Percentiles rank a stretch among this genome's conserved stretches.
phyloP scores from a whole-genome alignment of 73 alveolate genomes.

The Halteria grandinella region DNA sequence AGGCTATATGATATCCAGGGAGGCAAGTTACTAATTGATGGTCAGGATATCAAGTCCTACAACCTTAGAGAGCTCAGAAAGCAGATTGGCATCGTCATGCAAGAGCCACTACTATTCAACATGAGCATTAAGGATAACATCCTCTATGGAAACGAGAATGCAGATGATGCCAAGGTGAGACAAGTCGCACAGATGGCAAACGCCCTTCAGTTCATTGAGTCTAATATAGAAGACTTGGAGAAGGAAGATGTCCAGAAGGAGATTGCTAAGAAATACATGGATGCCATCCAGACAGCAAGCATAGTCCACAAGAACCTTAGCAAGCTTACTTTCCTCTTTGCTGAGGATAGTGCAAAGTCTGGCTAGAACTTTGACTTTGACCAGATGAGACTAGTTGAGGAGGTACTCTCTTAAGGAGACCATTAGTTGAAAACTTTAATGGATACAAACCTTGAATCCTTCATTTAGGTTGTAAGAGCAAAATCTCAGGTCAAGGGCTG shows the following conservation, averaged over 20 bases:
- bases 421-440: background rate
- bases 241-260: slow-evolving; percentile 4
- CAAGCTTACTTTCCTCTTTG: background rate
- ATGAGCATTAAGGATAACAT: slow-evolving; percentile 86
- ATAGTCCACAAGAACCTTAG: too few relatives aligned
- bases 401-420: background rate
- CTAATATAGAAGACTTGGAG: background rate
- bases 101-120: slow-evolving; percentile 92
- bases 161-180: slow-evolving; percentile 7
- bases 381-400: background rate
- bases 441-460: background rate
- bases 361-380: background rate
- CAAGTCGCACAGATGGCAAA: slow-evolving; percentile 42
- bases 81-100: slow-evolving; percentile 82
- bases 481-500: background rate
- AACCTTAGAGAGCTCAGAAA: slow-evolving; percentile 71
- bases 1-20: slow-evolving; percentile 83
- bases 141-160: slow-evolving; percentile 57
- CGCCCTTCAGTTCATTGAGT: slow-evolving; percentile 26
- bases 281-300: background rate
- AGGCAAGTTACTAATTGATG: slow-evolving; percentile 85
- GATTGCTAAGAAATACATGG: background rate
- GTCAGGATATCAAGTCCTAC: slow-evolving; percentile 67
- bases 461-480: background rate
- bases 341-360: background rate